These are phyloP conservation scores for Fusarium aywerte DNA, from an alignment of 2,329 filamentous ascomycete species.

Conservation along the genomic window DNA sequence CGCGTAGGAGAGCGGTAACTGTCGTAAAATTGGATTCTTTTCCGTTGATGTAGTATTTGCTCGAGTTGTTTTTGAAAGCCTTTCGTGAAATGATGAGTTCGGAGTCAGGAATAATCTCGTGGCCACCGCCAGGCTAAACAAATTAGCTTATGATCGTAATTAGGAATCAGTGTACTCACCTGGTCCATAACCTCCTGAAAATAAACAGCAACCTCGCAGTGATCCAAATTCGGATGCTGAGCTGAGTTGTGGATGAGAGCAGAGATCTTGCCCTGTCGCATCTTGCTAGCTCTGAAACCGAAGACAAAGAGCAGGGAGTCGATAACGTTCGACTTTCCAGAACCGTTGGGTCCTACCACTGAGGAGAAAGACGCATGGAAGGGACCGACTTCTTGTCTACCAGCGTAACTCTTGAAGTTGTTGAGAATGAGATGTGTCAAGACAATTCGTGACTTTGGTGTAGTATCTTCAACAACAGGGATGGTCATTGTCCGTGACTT, in stretches of 20 bases:
- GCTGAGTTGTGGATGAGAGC: constrained; percentile 98
- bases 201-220: constrained; percentile 95
- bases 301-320: constrained; percentile 99
- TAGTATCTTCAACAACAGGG: constrained; percentile 76
- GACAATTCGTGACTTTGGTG: constrained; percentile 86
- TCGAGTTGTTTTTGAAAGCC: constrained; percentile 97
- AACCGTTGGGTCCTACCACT: constrained; percentile 96
- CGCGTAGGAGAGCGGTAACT: constrained; percentile 87
- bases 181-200: constrained; percentile 95
- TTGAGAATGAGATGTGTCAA: constrained; percentile 91
- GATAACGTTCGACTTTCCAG: constrained; percentile 98
- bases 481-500: constrained; percentile 80
- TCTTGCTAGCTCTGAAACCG: constrained; percentile 98
- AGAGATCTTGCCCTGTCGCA: constrained; percentile 98
- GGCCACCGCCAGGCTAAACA: constrained; percentile 72
- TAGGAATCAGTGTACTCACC: constrained; percentile 52
- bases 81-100: constrained; percentile 87
- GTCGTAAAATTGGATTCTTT: constrained; percentile 91
- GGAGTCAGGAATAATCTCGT: constrained; percentile 83
- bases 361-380: constrained; percentile 98
- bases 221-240: constrained; percentile 82
- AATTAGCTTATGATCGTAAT: constrained; percentile 43
- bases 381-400: constrained; percentile 91
- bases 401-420: constrained; percentile 99
- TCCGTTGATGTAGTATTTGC: constrained; percentile 97